A percentile compares a stretch with the other conserved stretches of the same genome.
Conservation (phyloP, 2,329 filamentous ascomycete species). For the Beauveria sp. region DNA sequence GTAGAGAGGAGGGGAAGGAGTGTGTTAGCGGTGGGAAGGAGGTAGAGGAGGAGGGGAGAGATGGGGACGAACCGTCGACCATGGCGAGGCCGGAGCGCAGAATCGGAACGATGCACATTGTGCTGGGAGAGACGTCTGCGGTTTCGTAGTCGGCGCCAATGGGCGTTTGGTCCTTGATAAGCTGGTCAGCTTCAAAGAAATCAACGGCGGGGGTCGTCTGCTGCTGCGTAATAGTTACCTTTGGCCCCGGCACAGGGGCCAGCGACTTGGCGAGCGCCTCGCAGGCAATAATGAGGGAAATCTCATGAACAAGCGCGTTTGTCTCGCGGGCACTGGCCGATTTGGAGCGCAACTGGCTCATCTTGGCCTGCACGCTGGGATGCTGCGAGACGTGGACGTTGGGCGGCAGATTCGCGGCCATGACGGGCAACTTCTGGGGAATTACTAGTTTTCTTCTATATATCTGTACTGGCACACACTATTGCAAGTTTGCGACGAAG, state of each 20-base stretch:
- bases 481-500: too few species aligned
- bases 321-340: constrained; percentile 65
- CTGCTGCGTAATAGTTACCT: constrained; percentile 40
- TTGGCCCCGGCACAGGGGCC: constrained; percentile 48
- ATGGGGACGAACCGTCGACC: constrained; percentile 59
- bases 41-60: not conserved
- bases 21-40: not conserved
- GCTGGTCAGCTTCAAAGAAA: not conserved
- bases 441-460: too few species aligned
- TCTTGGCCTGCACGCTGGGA: constrained; percentile 79
- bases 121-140: constrained; percentile 52
- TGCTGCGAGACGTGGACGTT: constrained; percentile 76
- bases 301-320: constrained; percentile 77
- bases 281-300: constrained; percentile 70
- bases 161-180: constrained; percentile 61
- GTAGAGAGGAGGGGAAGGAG: not conserved
- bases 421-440: not conserved
- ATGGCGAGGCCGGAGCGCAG: constrained; percentile 87
- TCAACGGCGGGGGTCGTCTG: too few species aligned
- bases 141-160: constrained; percentile 70
- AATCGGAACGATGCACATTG: constrained; percentile 80
- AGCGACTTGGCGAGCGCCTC: constrained; percentile 68
- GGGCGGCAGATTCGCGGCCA: constrained; percentile 33
- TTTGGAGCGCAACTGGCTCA: constrained; percentile 77
- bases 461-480: too few species aligned